A percentile compares a stretch with the other conserved stretches of the same genome.
These are phyloP conservation scores for Cyclostephanos invisitatus DNA, from an alignment of 108 stramenopile genomes.

Conservation along the genomic window DNA sequence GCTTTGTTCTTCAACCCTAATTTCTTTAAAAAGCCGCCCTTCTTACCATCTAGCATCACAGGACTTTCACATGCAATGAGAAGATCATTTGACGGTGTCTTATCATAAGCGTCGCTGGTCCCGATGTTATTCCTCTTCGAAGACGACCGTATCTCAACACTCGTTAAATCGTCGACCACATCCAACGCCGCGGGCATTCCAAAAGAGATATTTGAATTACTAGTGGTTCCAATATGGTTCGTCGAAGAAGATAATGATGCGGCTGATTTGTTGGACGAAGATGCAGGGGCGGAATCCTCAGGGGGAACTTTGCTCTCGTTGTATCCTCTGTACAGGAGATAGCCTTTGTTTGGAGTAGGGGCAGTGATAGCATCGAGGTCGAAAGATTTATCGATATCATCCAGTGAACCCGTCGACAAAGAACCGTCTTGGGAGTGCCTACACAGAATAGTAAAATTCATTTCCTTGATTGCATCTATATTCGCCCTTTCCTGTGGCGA, in stretches of 20 bases:
- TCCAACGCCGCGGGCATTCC: slow-evolving; percentile 9
- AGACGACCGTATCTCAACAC: slow-evolving; percentile 15
- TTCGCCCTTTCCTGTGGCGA: neutral
- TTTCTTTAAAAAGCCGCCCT: slow-evolving; percentile 11
- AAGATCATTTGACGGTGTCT: too few relatives aligned
- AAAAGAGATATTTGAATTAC: neutral
- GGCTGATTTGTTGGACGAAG: neutral
- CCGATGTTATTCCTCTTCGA: too few relatives aligned
- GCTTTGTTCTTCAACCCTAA: neutral
- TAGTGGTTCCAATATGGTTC: neutral
- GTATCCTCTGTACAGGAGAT: slow-evolving; percentile 1
- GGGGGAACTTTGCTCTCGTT: neutral
- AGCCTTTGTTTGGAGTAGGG: slow-evolving; percentile 2
- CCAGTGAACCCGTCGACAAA: neutral
- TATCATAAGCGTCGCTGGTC: neutral
- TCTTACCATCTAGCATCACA: slow-evolving; percentile 4
- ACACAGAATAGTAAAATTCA: neutral
- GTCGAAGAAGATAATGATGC: neutral
- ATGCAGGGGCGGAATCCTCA: neutral
- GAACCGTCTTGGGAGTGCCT: neutral
- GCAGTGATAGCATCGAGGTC: neutral
- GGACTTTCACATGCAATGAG: too few relatives aligned
- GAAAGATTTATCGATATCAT: slow-evolving; percentile 1
- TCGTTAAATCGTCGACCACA: slow-evolving; percentile 13
- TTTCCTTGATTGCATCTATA: neutral